Evolutionary conservation across 164 flowering plant genomes (phyloP), one percentile per base, ranked within the genome.

Genomic region (Kingdonia uniflora): DNA sequence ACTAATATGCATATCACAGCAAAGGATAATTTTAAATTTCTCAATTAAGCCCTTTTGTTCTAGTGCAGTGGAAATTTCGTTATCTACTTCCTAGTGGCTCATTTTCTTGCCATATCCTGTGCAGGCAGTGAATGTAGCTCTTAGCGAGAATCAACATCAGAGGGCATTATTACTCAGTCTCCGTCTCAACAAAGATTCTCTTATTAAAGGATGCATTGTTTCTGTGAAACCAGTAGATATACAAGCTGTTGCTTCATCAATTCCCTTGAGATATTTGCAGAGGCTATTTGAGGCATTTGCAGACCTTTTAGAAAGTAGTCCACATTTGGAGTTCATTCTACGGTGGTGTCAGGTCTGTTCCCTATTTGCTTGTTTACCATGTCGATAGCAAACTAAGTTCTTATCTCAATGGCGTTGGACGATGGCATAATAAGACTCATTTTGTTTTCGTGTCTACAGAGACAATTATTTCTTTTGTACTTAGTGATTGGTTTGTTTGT

Each of bases 91-190:
- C 35, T 29, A 5, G 46, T 39, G 25, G 42, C 39, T 43, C 7
- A 6, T 37, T 21, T 33, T 11, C 11, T 61, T 20, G 1, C 29
- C 51, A 21, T 13, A 47, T 47, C 2, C 14, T 69, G 19, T 65
- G 6, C 81, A 94, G 99, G 92, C 95, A 25, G 83, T 88, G 54
- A 87, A 84, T 42, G 71, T 62, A 22, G 99, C 99, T 45, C 77
- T 94, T 2, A 59, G 46, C 40, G 85, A 81, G 49, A 77, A 70
- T 63, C 83, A 81, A 55, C 69, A 71, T 25, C 72, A 60, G 58
- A 78, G 78, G 63, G 97, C 96, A 35, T 57, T 94, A 51, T 67
- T 88, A 26, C 80, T 94, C 44, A 85, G 96, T 46, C 82, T 94
- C 29, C 81, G 99, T 15, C 65, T 94, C 45, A 94, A 94, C 55